Base-by-base conservation (phyloP, 352 stramenopile genomes). In the Globisporangium viniferum region DNA sequence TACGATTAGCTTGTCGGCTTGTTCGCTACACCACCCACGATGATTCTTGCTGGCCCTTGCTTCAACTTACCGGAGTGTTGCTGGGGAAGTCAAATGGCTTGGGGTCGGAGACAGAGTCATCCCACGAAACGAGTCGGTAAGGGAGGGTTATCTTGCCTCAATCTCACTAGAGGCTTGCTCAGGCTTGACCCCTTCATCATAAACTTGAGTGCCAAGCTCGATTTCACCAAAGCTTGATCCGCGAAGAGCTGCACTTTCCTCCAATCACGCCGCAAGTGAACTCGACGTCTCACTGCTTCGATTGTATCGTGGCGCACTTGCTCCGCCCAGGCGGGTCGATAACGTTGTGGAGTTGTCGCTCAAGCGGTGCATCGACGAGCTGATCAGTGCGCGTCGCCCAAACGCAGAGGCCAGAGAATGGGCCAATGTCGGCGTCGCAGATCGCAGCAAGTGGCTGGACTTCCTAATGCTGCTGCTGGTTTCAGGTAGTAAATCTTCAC, bases 21-120 rank as follows among this genome's bases (percentile, higher is more conserved):
- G 41, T 29, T 55, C n/a, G 48, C 10, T 18, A 3, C 8, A 20
- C 48, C 0, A 31, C 9, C 14, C n/a, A 10, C 5, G 6, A 49
- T 49, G 4, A 49, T 5, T 15, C 48, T 33, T 15, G 15, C 27
- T 56, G 8, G 22, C 29, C 15, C 51, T 31, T 36, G 9, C 5
- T 57, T n/a, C 22, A 20, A 39, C 54, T 27, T 59, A 59, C 27
- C 27, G 54, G 15, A 39, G 15, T 12, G n/a, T 9, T 59, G n/a
- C 5, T 59, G 54, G 14, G 2, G 27, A 33, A 5, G 54, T 5
- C 53, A 58, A 1, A 7, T 36, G 53, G 18, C 4, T n/a, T 35
- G 53, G 53, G 7, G 18, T 53, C 5, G 39, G 54, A 27, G 63
- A 58, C 18, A 54, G 39, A 41, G 63, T 68, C 35, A 68, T 58